A percentile compares a stretch with the other conserved stretches of the same genome.
phyloP scores from a whole-genome alignment of 345 rosid genomes.

The Hevea brasiliensis region DNA sequence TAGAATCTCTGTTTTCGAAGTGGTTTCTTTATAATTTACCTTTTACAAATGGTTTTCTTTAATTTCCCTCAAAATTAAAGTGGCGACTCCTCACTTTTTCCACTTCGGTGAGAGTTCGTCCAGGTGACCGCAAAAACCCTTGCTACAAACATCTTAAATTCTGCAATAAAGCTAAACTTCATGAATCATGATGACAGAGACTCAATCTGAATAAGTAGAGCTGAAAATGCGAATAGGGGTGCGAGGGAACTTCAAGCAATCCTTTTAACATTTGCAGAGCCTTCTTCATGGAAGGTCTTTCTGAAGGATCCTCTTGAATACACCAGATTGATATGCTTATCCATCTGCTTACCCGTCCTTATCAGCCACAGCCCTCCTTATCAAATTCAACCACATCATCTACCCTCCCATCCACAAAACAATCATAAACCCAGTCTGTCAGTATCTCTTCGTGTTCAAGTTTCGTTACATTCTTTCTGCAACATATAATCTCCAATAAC shows the following conservation, averaged over 20 bases:
- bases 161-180: background rate
- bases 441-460: constrained; percentile 1
- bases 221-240: background rate
- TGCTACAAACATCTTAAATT: background rate
- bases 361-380: constrained; percentile 15
- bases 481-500: constrained; percentile 21
- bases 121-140: too few relatives aligned
- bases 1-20: too few relatives aligned
- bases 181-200: background rate
- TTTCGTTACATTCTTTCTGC: constrained; percentile 15
- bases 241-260: constrained; percentile 16
- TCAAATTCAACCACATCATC: constrained; percentile 15
- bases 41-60: too few relatives aligned
- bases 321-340: constrained; percentile 23
- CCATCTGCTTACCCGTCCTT: constrained; percentile 19
- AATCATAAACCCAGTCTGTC: constrained; percentile 19
- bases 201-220: background rate
- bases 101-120: too few relatives aligned
- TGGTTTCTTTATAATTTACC: too few relatives aligned
- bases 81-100: too few relatives aligned
- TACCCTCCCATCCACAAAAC: constrained; percentile 9
- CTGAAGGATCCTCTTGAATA: constrained; percentile 30
- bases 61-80: too few relatives aligned
- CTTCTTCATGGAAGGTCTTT: constrained; percentile 28
- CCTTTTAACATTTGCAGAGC: constrained; percentile 28